Conservation (phyloP, 148 eudicot species). For the Chenopodium suecicum region DNA sequence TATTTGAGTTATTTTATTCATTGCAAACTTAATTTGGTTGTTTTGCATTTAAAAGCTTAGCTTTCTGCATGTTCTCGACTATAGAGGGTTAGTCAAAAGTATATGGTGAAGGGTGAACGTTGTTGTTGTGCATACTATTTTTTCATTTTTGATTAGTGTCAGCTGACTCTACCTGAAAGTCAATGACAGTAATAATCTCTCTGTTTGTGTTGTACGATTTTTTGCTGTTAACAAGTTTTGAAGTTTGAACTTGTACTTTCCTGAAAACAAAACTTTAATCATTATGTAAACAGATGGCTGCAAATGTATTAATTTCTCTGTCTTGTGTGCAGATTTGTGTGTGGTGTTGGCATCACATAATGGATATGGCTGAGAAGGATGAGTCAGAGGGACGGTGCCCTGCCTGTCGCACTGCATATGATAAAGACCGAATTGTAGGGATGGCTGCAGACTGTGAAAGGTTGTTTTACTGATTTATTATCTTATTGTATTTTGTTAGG, state of each 20-base stretch:
- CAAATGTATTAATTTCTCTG: not conserved
- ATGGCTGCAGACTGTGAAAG: conserved; percentile 74
- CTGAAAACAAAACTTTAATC: not conserved
- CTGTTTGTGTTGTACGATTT: not conserved
- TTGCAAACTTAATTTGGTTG: not conserved
- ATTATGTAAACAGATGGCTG: not conserved
- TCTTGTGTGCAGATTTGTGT: conserved; percentile 74
- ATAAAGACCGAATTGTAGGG: conserved; percentile 89
- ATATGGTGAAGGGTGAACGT: not conserved
- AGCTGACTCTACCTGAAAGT: not conserved
- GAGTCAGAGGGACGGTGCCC: conserved; percentile 92
- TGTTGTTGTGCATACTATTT: not conserved
- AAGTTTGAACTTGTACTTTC: not conserved
- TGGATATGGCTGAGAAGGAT: conserved; percentile 98
- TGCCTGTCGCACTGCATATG: conserved; percentile 89
- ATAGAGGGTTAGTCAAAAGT: no score
- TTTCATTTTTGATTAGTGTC: not conserved
- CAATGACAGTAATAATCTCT: not conserved
- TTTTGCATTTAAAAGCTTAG: not conserved
- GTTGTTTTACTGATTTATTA: conserved; percentile 30
- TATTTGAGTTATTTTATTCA: not conserved
- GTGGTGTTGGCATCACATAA: conserved; percentile 99
- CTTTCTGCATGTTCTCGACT: not conserved
- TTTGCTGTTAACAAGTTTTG: not conserved
- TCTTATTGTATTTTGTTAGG: not conserved